Percentiles rank a stretch among this genome's conserved stretches.
Conservation (phyloP, 2,329 filamentous ascomycete species). For the Fusarium mangiferae region DNA sequence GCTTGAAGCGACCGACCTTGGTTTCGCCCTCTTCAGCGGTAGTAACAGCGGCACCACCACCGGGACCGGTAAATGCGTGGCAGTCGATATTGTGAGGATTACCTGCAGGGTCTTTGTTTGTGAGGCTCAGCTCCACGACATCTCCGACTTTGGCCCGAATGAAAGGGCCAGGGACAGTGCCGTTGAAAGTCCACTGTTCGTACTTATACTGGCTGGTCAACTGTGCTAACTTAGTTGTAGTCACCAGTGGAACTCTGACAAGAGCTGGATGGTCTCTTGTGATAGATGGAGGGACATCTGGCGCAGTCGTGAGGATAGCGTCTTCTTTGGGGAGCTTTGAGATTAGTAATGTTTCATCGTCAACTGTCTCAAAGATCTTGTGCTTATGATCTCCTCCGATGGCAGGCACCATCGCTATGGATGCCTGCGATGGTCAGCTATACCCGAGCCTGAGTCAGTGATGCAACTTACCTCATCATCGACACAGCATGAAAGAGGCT, state of each 20-base stretch:
- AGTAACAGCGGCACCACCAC: constrained; percentile 23
- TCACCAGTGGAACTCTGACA: not conserved
- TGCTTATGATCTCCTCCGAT: not conserved
- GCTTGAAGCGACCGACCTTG: constrained; percentile 19
- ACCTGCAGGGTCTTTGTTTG: not conserved
- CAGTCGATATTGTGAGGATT: constrained; percentile 27
- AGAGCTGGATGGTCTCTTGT: not conserved
- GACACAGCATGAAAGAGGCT: not conserved
- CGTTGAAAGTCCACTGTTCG: constrained; percentile 28
- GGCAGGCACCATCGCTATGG: not conserved
- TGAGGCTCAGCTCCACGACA: constrained; percentile 16
- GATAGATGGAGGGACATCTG: not conserved
- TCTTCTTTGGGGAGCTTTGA: not conserved
- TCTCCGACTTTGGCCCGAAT: constrained; percentile 21
- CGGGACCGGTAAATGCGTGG: constrained; percentile 21
- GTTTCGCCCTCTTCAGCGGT: constrained; percentile 26
- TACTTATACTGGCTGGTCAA: constrained; percentile 26
- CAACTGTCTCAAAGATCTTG: not conserved
- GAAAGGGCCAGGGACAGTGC: constrained; percentile 22
- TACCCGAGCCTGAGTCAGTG: too few relatives aligned
- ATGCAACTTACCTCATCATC: not conserved
- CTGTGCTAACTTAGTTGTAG: constrained; percentile 18
- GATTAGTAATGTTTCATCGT: not conserved
- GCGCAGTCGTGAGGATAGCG: not conserved
- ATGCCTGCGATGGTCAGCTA: not conserved